These are phyloP conservation scores for Kazachstania bromeliacearum DNA, from an alignment of 805 yeast genomes.

Conservation along the genomic window DNA sequence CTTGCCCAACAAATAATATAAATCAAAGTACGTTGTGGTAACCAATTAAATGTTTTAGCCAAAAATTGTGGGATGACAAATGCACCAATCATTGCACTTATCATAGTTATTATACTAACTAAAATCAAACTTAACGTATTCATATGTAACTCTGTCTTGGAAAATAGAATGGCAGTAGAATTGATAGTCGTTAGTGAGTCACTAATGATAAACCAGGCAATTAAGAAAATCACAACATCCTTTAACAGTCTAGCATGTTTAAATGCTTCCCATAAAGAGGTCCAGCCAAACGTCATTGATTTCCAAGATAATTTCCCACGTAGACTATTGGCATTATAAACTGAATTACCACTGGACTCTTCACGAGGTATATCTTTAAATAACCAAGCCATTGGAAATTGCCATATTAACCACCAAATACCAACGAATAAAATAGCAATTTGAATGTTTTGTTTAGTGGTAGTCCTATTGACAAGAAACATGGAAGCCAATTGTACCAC, in stretches of 20 bases:
- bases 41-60: slow-evolving; percentile 29
- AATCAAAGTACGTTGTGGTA: slow-evolving; percentile 42
- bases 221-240: slow-evolving; percentile 56
- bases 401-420: slow-evolving; percentile 69
- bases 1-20: slow-evolving; percentile 51
- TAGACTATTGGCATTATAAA: background rate
- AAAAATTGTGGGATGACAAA: slow-evolving; percentile 41
- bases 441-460: slow-evolving; percentile 33
- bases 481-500: slow-evolving; percentile 56
- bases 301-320: background rate
- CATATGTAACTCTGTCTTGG: slow-evolving; percentile 63
- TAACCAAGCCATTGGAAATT: slow-evolving; percentile 45
- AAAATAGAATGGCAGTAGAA: slow-evolving; percentile 69
- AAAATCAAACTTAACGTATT: slow-evolving; percentile 53
- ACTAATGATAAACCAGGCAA: slow-evolving; percentile 70
- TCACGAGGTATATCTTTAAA: slow-evolving; percentile 28
- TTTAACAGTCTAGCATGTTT: slow-evolving; percentile 48
- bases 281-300: slow-evolving; percentile 49
- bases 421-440: slow-evolving; percentile 58
- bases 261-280: slow-evolving; percentile 44
- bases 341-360: background rate
- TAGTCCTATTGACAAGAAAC: slow-evolving; percentile 30
- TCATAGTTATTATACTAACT: slow-evolving; percentile 56
- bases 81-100: slow-evolving; percentile 63
- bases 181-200: slow-evolving; percentile 73